Base-by-base conservation (phyloP, 805 yeast genomes). In the Blastobotrys attinorum region DNA sequence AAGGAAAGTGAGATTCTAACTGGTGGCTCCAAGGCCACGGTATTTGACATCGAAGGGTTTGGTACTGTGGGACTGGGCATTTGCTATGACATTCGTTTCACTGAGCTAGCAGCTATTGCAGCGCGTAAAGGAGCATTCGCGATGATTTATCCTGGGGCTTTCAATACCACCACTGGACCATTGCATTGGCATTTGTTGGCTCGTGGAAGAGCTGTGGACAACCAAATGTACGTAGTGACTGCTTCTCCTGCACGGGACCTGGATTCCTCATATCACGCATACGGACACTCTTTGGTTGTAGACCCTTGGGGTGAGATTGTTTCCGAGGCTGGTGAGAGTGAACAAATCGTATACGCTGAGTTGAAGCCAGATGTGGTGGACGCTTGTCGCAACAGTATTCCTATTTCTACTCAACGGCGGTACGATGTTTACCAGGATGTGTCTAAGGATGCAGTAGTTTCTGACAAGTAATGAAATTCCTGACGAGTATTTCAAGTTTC, bases 41-140 rank as follows among this genome's bases (percentile, higher is more conserved):
- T 87, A 4, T 75, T 81, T 53, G 76, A 77, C 42, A 57, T 83
- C 37, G 77, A 76, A 1, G 81, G 75, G 18, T 73, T 67, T 56
- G 88, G 88, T 32, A 75, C 70, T 43, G 77, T 85, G 25, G 97
- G 97, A 0, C 68, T 85, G 34, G 95, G 90, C 3, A 70, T 90
- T 31, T 90, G 98, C 64, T 92, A 92, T 61, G 98, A 90, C 62
- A 77, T 92, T 23, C 70, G 98, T 48, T 90, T 90, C 64, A 96
- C 97, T 0, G 96, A 90, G 60, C 64, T 86, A 43, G 81, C 94
- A 1, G 59, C 83, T 31, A 64, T 86, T 51, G 87, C 96, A 51
- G 68, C 71, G 10, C 60, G 72, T 21, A 52, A 57, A 31, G 94
- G 95, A 4, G 95, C 96, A 1, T 75, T 86, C 48, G 73, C 94